Evolutionary conservation across 331 rosid genomes (phyloP), one percentile per base, ranked within the genome.

Genomic region (Quercus lobata): DNA sequence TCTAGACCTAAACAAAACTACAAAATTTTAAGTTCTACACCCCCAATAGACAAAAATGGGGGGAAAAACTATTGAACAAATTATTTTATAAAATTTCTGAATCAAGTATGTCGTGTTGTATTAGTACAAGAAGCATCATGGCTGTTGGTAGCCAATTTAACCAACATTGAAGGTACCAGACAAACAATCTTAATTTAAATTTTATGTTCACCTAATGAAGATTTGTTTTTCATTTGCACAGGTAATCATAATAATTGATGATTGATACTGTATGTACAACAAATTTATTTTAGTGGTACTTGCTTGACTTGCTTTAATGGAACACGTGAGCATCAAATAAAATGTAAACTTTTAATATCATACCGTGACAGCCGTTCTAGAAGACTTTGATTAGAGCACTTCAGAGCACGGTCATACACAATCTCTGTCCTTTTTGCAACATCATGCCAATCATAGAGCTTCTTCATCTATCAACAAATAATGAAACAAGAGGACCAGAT

Each of bases 371-470:
- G 90, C 32, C 94, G 83, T 56, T 78, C 86, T 2, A 84, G 84
- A 57, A 91, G 97, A 83, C 73, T 84, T 87, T 88, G 94, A 71
- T 82, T 85, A 18, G 90, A 63, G 91, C 91, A 90, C 76, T 85
- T 87, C 83, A 88, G 62, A 46, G 97, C 97, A 78, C 86, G 85
- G 62, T 90, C 97, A 74, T 91, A 93, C 60, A 93, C 97, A 74
- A 91, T 90, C 88, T 87, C 91, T 24, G 97, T 91, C 82, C 93
- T 84, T 75, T 76, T 87, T 3, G 94, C 97, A 74, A 93, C 97
- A 77, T 93, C 94, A 82, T 93, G 94, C 97, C 97, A 93, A 83
- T 86, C 84, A 85, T 93, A 93, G 37, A 93, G 88, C 71, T 84
- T 84, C 87, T 82, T 93, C 90, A 88, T 84, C 91, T 91, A 79